These are phyloP conservation scores for Wickerhamiella sergipiensis DNA, from an alignment of 805 yeast species.

Conservation along the genomic window DNA sequence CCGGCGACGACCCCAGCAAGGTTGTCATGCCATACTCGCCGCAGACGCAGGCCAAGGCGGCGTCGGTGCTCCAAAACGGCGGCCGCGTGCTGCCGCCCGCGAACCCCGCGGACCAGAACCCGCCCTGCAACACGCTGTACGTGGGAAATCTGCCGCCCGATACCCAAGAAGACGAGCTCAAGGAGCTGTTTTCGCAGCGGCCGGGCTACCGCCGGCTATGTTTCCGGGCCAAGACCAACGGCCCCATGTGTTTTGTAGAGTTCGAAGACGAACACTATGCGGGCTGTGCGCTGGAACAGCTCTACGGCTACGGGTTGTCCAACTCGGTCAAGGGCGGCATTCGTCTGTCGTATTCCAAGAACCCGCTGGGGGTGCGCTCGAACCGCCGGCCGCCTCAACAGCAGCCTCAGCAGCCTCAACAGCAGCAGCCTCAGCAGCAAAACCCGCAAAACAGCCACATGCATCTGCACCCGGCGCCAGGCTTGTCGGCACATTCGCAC, in stretches of 20 bases:
- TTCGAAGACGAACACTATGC: slow-evolving; percentile 93
- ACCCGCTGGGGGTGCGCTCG: slow-evolving; percentile 94
- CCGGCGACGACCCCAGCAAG: slow-evolving; percentile 9
- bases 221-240: slow-evolving; percentile 73
- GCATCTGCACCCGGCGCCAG: not conserved
- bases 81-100: slow-evolving; percentile 37
- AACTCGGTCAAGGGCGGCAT: slow-evolving; percentile 89
- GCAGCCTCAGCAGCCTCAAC: not conserved
- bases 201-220: slow-evolving; percentile 86
- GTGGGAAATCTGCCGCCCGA: slow-evolving; percentile 97
- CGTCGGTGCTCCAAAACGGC: slow-evolving; percentile 27
- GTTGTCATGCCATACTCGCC: slow-evolving; percentile 23
- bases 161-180: slow-evolving; percentile 84
- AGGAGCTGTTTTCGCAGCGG: slow-evolving; percentile 75
- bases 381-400: slow-evolving; percentile 18
- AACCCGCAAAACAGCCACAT: not conserved
- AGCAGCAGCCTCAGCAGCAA: not conserved
- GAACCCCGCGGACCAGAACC: slow-evolving; percentile 97
- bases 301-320: slow-evolving; percentile 85
- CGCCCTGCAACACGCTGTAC: slow-evolving; percentile 93
- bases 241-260: slow-evolving; percentile 99
- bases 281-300: slow-evolving; percentile 82
- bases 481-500: not conserved
- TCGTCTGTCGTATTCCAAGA: slow-evolving; percentile 83
- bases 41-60: slow-evolving; percentile 20